Base-by-base conservation (phyloP, 2,329 filamentous ascomycete genomes). In the Aspergillus ochraceus region DNA sequence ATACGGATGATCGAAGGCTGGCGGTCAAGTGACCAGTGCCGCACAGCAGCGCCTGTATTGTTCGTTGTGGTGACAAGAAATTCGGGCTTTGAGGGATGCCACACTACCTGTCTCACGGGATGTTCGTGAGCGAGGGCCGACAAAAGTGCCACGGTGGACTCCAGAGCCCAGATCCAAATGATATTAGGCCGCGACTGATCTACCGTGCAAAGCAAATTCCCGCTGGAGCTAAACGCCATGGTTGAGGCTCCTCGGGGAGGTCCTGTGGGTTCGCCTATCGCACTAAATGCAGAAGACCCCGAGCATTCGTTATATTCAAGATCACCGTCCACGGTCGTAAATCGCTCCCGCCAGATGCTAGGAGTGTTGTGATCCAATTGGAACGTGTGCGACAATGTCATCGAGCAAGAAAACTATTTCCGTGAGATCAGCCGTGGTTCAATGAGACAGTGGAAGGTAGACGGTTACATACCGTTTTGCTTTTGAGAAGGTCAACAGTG, bases 401-500 rank as follows among this genome's bases (percentile, higher is more conserved):
- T 70, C 2, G 66, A 74, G 49, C 68, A 76, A 42, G 71, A 71
- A 54, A 72, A 77, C 71, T 74, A 20, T 6, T 12, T 14, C 49
- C 45, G 60, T 58, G 8, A 60, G 17, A 64, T 65, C 63, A 60
- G 29, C 24, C 20, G 8, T 0, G 3, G 36, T 6, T 26, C 12
- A 3, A 30, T 29, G n/a, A 1, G 6, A n/a, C 12, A 46, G 17
- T 17, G 20, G 14, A 42, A 8, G 19, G 19, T 17, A 12, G 24
- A 19, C 26, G 39, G 6, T 19, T 30, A 6, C 73, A 57, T 66
- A 79, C 78, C 20, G 79, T 82, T 42, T 72, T 76, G 47, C 72
- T 77, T 52, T 71, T 74, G 6, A 82, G 70, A 19, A 85, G 70
- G 36, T 82, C 79, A 20, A 85, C 77, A 45, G 78, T 77, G 1